Base-by-base conservation (phyloP, 2,329 filamentous ascomycete species). In the Apiospora marii region DNA sequence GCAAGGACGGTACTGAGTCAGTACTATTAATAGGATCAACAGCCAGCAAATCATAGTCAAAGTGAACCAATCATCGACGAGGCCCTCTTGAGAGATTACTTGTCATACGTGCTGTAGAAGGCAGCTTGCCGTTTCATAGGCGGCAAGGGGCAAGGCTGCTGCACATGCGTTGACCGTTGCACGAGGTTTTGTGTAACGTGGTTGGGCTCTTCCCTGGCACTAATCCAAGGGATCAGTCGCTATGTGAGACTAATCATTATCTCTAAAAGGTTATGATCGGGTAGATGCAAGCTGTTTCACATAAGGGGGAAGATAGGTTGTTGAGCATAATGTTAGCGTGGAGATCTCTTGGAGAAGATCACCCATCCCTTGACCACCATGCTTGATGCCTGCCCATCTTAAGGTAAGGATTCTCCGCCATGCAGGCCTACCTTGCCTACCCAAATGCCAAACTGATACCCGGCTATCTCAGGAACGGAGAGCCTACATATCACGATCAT, bases 211-310 rank as follows among this genome's bases (percentile, higher is more conserved):
- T 41, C 24, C 58, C 58, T 41, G 34, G 22, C 58, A 64, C 58
- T 41, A 24, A 64, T 64, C 34, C 58, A 41, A 64, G 58, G 58
- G 58, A 64, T 14, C 34, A 64, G 58, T 41, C 58, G 19, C 30
- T 41, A 41, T 64, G 19, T 13, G 34, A 64, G 19, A 64, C 19
- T 64, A 41, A n/a, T n/a, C 34, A 41, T 41, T 41, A 64, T 41
- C 10, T 64, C 34, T n/a, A 41, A 64, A 41, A n/a, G 58, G 41
- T 37, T 64, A 30, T 37, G 34, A n/a, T 64, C 58, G 34, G 58
- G n/a, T 37, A 64, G 58, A 34, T 41, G 30, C 58, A 64, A 41
- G 13, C 58, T n/a, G 58, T 64, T 64, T 64, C 58, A 64, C 34
- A 5, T 41, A 64, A 64, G n/a, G 58, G 3, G 22, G 19, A 41